Percentiles rank a stretch among this genome's conserved stretches.
phyloP scores from a whole-genome alignment of 371 early-diverging fungal species.

The Funneliformis caledonium region DNA sequence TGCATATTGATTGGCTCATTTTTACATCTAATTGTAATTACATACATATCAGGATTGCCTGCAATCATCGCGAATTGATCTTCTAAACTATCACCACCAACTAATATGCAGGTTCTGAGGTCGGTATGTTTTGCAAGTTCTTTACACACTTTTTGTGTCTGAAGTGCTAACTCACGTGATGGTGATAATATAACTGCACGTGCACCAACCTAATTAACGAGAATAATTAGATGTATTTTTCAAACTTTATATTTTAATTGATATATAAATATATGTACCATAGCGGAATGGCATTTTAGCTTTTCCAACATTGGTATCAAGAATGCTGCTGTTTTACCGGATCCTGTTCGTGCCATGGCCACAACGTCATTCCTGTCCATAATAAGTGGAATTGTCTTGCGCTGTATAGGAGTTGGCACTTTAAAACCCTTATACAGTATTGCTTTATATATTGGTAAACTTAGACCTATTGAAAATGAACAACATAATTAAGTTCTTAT shows the following conservation, averaged over 20 bases:
- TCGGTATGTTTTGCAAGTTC: conserved; percentile 92
- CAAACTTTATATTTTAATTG: not conserved
- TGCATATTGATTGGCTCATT: not conserved
- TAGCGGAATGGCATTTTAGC: conserved; percentile 87
- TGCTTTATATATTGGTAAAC: conserved; percentile 80
- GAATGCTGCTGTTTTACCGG: conserved; percentile 98
- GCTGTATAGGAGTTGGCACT: conserved; percentile 98
- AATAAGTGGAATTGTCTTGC: conserved; percentile 93
- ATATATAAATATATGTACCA: conserved; percentile 47
- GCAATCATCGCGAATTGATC: conserved; percentile 93
- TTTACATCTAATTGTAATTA: not conserved
- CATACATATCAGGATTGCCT: conserved; percentile 90
- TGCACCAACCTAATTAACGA: conserved; percentile 65
- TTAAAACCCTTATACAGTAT: conserved; percentile 92
- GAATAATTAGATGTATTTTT: not conserved
- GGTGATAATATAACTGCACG: conserved; percentile 90
- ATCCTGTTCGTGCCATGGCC: conserved; percentile 98
- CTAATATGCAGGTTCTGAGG: conserved; percentile 84
- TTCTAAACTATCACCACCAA: conserved; percentile 96
- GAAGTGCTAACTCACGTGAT: conserved; percentile 95
- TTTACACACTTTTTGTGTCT: conserved; percentile 92
- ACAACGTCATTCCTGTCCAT: conserved; percentile 93
- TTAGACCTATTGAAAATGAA: conserved; percentile 60
- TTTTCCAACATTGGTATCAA: conserved; percentile 92
- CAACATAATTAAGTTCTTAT: not conserved